Base-by-base conservation (phyloP, 2,329 filamentous ascomycete genomes). In the Xylariaceae sp. region DNA sequence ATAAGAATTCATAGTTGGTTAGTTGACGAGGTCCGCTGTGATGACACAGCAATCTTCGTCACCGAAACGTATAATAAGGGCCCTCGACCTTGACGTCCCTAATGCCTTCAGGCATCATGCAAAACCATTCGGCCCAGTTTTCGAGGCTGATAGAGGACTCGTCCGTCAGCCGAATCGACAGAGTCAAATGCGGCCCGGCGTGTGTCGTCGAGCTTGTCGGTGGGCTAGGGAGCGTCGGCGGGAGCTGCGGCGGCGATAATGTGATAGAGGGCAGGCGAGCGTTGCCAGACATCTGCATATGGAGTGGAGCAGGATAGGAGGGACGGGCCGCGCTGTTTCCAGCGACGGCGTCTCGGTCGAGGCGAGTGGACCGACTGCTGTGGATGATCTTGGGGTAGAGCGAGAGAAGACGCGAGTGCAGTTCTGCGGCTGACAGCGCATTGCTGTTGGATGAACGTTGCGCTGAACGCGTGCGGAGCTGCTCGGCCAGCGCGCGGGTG, bases 41-140 rank as follows among this genome's bases (percentile, higher is more conserved):
- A 32, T 6, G 15, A 32, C 30, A 32, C 15, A 32, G 16, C 4
- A 32, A n/a, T 7, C 30, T 9, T 29, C 15, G 37, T 42, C 28
- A 68, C 51, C 65, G 61, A 51, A 66, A 66, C 54, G 64, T 63
- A 56, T 60, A 60, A 45, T 63, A 74, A 16, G 73, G 72, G 3
- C 72, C 72, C 18, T 79, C 75, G 33, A 79, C 68, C 56, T 72
- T 74, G 41, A 79, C 65, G 43, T 79, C 75, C 50, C 64, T 71
- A 49, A 79, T 69, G 7, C 74, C 71, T 42, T 78, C 74, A 2
- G 77, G 77, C 68, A 80, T 75, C 53, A 74, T 63, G 17, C 76
- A 71, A 47, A 81, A 58, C 75, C 76, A 80, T 52, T 80, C 76
- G 40, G 70, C 65, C 76, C 76, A 79, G 41, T 62, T 70, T 38